These are phyloP conservation scores for Chrysosphaeria jannelii DNA, from an alignment of 2,329 filamentous ascomycete genomes.

Conservation along the genomic window DNA sequence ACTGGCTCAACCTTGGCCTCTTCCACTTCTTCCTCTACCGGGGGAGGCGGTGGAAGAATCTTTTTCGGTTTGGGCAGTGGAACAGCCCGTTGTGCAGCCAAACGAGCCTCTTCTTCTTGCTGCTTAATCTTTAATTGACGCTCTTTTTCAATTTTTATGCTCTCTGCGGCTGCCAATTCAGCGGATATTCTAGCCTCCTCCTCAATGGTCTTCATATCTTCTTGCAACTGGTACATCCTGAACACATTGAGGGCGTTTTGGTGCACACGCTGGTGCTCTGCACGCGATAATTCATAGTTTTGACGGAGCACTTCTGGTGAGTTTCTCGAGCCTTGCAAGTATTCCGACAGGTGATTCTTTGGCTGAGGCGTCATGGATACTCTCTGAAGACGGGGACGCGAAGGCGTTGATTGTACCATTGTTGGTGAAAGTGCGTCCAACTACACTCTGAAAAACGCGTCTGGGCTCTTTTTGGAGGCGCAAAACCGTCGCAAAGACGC, in stretches of 20 bases:
- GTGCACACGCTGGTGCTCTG: conserved; percentile 7
- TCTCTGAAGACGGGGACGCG: too few relatives aligned
- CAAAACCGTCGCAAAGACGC: too few relatives aligned
- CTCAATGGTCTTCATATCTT: conserved; percentile 6
- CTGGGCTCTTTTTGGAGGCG: too few relatives aligned
- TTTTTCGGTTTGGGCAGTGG: conserved; percentile 6
- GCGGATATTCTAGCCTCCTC: conserved; percentile 6
- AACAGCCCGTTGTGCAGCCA: conserved; percentile 9
- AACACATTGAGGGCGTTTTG: conserved; percentile 5
- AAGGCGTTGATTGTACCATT: too few relatives aligned
- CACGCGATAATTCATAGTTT: conserved; percentile 7
- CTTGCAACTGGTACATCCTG: conserved; percentile 5
- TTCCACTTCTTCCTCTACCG: too few relatives aligned
- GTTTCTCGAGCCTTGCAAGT: too few relatives aligned
- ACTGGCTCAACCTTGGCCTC: too few relatives aligned
- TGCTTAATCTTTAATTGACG: conserved; percentile 5
- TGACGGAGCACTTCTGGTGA: conserved; percentile 8
- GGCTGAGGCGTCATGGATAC: too few relatives aligned
- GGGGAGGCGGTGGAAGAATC: neutral
- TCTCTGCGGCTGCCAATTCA: conserved; percentile 6
- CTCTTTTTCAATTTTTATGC: conserved; percentile 5
- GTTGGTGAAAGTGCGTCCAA: too few relatives aligned
- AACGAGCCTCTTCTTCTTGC: conserved; percentile 8
- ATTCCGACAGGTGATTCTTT: too few relatives aligned
- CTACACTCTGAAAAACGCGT: too few relatives aligned